Evolutionary conservation across 1,284 basidiomycete species (phyloP), one percentile per base, ranked within the genome.

Genomic region (Stygiomarasmius scandens): DNA sequence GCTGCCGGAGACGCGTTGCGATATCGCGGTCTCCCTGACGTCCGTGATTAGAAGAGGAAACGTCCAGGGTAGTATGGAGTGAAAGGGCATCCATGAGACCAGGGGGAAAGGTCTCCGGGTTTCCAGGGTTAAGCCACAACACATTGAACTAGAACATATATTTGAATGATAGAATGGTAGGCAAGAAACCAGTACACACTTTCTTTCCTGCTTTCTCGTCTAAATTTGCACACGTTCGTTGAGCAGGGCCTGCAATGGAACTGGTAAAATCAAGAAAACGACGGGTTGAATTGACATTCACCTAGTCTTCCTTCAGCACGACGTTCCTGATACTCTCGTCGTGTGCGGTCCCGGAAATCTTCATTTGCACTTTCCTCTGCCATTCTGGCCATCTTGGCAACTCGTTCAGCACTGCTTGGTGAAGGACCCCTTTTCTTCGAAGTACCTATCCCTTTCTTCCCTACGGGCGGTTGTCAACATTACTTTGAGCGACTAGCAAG

Each of bases 381-480:
- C 76, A 86, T 82, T 71, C 84, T 86, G 0, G 86, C 85, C 78
- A 88, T 87, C 74, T 92, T 92, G 16, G 85, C 86, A 34, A 87
- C 71, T 48, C 87, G 79, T 55, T 88, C 86, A 14, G 81, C 73
- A 12, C 79, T 73, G 46, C 34, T 76, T 9, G 90, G 89, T 0
- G 90, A 90, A 12, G 75, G 75, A 1, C 85, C 73, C 22, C 90
- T 86, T 67, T 92, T 92, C 38, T 82, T 78, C 23, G 55, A 54
- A 10, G 46, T 52, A 12, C 91, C 92, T 46, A 93, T 89, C 24
- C 91, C 91, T 64, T 81, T 84, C 71, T 83, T 89, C 29, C 92
- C 91, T 93, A 62, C 24, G 55, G 59, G 57, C 45, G 24, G 52
- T 23, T 3, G 32, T 46, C 58, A 61, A 29, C 46, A 32, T 56